A percentile compares a stretch with the other conserved stretches of the same genome.
Evolutionary conservation across 805 yeast genomes (phyloP).

Genomic region (Maudiozyma pseudohumilis): DNA sequence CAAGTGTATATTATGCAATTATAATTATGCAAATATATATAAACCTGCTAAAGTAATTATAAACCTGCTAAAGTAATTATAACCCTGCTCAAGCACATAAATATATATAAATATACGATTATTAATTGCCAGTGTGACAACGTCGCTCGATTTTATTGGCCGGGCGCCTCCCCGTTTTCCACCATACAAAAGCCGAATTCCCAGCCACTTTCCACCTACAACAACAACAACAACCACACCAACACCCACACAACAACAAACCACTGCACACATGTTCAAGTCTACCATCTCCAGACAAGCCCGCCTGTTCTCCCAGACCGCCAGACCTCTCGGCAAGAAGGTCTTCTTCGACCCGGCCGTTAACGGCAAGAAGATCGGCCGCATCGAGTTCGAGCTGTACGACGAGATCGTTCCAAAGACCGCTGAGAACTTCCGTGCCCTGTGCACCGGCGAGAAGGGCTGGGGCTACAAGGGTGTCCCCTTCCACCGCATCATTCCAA

Average conservation of each 20-base stretch:
- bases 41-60: no score
- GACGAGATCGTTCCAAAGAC: conserved; percentile 57
- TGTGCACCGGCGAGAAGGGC: conserved; percentile 83
- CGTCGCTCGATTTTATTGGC: no score
- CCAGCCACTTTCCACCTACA: no score
- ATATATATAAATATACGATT: no score
- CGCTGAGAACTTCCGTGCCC: conserved; percentile 70
- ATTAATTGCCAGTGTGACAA: no score
- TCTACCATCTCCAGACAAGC: conserved; percentile 16
- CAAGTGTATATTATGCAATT: no score
- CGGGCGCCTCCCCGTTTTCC: no score
- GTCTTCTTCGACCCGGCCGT: conserved; percentile 50
- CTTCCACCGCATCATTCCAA: conserved; percentile 91
- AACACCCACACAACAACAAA: background rate
- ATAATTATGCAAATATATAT: no score
- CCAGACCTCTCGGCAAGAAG: conserved; percentile 40
- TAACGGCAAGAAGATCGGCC: conserved; percentile 36
- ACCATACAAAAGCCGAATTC: no score
- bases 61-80: no score
- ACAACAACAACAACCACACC: background rate
- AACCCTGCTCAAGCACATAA: no score
- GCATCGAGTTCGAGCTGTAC: conserved; percentile 30
- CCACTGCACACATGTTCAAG: conserved; percentile 13
- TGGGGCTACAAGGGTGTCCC: conserved; percentile 75
- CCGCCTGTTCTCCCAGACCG: conserved; percentile 44